Conservation (phyloP, 768 basidiomycete genomes). For the Russula sp. region DNA sequence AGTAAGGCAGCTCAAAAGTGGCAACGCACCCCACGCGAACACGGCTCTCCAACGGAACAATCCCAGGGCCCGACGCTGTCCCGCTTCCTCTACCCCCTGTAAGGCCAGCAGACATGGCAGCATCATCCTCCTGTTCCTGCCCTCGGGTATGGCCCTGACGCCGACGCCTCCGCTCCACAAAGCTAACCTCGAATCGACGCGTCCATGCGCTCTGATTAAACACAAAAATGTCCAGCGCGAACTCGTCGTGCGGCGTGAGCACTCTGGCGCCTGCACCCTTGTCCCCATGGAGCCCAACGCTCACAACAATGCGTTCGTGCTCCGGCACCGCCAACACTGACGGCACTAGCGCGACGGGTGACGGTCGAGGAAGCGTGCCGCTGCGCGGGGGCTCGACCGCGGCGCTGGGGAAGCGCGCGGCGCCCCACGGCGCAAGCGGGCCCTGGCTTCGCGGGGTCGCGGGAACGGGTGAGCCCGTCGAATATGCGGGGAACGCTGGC, state of each 20-base stretch:
- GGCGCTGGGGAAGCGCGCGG: conserved; percentile 43
- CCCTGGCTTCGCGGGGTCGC: conserved; percentile 49
- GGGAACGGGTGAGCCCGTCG: conserved; percentile 42
- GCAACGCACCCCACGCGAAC: conserved; percentile 69
- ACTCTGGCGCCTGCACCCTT: conserved; percentile 28
- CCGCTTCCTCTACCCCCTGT: neutral
- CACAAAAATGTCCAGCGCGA: conserved; percentile 82
- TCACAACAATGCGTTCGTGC: conserved; percentile 63
- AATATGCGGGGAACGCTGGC: conserved; percentile 70
- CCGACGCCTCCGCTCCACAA: conserved; percentile 47
- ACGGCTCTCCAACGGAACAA: conserved; percentile 71
- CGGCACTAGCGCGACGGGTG: conserved; percentile 40
- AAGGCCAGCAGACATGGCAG: neutral
- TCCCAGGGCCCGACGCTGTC: conserved; percentile 39
- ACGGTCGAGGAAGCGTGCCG: conserved; percentile 37
- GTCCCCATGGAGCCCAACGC: conserved; percentile 45
- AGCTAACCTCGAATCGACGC: conserved; percentile 70
- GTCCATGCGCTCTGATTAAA: conserved; percentile 77
- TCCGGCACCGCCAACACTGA: conserved; percentile 39
- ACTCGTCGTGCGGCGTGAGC: conserved; percentile 69
- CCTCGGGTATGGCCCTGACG: conserved; percentile 35
- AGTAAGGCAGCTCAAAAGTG: neutral
- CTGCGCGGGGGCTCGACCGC: conserved; percentile 66
- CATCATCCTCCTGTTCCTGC: conserved; percentile 25
- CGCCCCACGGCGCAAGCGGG: conserved; percentile 46